A percentile compares a stretch with the other conserved stretches of the same genome.
Conservation (phyloP, 805 yeast genomes). For the Metschnikowia koreensis region DNA sequence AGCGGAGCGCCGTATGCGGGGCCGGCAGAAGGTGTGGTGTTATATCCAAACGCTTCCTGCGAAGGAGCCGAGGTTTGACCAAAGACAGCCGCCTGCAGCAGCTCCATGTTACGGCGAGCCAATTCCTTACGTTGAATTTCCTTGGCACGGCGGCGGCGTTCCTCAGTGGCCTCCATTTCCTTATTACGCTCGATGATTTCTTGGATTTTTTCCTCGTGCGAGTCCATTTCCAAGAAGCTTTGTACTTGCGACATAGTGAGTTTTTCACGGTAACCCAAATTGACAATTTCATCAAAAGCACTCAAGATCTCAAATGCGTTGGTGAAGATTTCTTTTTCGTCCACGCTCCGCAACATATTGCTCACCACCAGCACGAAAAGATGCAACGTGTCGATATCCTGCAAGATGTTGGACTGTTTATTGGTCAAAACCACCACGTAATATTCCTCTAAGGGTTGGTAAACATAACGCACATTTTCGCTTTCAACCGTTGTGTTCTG, state of each 20-base stretch:
- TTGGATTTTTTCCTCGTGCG: slow-evolving; percentile 97
- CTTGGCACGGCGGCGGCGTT: slow-evolving; percentile 91
- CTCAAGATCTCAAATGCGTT: slow-evolving; percentile 85
- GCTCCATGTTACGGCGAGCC: slow-evolving; percentile 60
- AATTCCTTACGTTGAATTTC: slow-evolving; percentile 80
- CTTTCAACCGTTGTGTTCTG: slow-evolving; percentile 96
- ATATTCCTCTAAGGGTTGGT: slow-evolving; percentile 92
- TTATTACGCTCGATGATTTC: slow-evolving; percentile 96
- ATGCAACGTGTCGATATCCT: slow-evolving; percentile 90
- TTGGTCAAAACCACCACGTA: slow-evolving; percentile 90
- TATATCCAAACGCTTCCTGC: slow-evolving; percentile 13
- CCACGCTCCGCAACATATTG: slow-evolving; percentile 65
- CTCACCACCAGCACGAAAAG: slow-evolving; percentile 80
- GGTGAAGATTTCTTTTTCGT: slow-evolving; percentile 78
- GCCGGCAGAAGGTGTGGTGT: slow-evolving; percentile 18
- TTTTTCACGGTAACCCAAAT: slow-evolving; percentile 87
- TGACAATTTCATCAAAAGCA: slow-evolving; percentile 92
- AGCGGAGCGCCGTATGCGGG: slow-evolving; percentile 9
- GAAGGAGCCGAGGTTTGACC: slow-evolving; percentile 2
- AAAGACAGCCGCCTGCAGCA: slow-evolving; percentile 21
- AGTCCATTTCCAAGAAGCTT: slow-evolving; percentile 93
- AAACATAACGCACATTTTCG: slow-evolving; percentile 86
- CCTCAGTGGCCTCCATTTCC: slow-evolving; percentile 95
- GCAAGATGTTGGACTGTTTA: slow-evolving; percentile 85
- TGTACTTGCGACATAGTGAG: slow-evolving; percentile 76